Evolutionary conservation across 2,329 filamentous ascomycete species (phyloP), one percentile per base, ranked within the genome.

Genomic region (Xylariaceae sp.): DNA sequence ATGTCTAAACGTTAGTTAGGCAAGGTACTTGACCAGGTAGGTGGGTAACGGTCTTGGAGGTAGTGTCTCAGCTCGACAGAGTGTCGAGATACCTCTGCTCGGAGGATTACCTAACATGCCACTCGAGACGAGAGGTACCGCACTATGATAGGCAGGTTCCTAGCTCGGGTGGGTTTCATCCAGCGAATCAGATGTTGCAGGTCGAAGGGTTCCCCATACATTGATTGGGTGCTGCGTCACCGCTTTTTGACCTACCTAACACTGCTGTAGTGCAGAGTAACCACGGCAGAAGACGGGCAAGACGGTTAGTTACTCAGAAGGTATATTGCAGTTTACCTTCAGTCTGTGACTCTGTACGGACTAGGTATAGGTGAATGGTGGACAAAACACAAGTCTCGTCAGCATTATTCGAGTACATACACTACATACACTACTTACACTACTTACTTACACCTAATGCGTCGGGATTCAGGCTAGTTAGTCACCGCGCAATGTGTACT

Each of bases 141-240:
- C 35, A 55, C 19, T 42, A 27, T 6, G 40, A 27, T 12, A 42
- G 40, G 40, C 27, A 42, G 19, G 19, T 42, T 27, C 35, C 35
- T 37, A 7, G 4, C 35, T 37, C 35, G 12, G 8, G 3, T 27
- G 40, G 58, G 41, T 48, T 47, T 50, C 60, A 52, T 45, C 39
- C 35, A 44, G 41, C 34, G 29, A 41, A 42, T 46, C 50, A 56
- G 8, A 6, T 41, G 45, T 46, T 29, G 35, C 42, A 56, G 53
- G 5, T 26, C 32, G 50, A 44, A 29, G 41, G 48, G 52, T 57
- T 54, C 57, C 56, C 47, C 26, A 29, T 6, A 12, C 43, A 49
- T 47, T 49, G 47, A 60, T 65, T 62, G 35, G 59, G 53, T 34
- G 43, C 47, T 56, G 55, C 52, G 63, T 67, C 65, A 67, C 65